A percentile compares a stretch with the other conserved stretches of the same genome.
These are phyloP conservation scores for Albifimbria verrucaria DNA, from an alignment of 2,329 filamentous ascomycete genomes.

Conservation along the genomic window DNA sequence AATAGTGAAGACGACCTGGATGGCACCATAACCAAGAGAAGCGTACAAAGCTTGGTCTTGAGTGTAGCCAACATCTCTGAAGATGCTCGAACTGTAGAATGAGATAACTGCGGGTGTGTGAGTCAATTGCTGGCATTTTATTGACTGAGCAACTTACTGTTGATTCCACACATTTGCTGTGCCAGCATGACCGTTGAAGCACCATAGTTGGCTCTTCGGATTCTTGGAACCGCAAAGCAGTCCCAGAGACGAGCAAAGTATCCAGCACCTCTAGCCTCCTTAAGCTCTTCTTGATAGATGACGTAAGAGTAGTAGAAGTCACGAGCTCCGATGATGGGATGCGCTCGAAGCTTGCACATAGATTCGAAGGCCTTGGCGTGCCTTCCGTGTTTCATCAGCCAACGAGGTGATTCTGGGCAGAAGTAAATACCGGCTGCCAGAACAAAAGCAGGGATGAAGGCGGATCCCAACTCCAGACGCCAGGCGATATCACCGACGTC, in stretches of 20 bases:
- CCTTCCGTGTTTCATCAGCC: conserved; percentile 61
- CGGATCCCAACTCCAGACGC: conserved; percentile 61
- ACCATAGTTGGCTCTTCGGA: conserved; percentile 70
- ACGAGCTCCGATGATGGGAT: conserved; percentile 51
- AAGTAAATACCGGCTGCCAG: conserved; percentile 56
- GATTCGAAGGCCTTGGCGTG: conserved; percentile 56
- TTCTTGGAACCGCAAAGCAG: conserved; percentile 62
- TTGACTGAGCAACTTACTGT: conserved; percentile 12
- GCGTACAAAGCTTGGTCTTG: conserved; percentile 24
- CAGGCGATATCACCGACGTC: conserved; percentile 51
- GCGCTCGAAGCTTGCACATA: conserved; percentile 45
- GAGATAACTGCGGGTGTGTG: conserved; percentile 17
- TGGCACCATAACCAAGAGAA: conserved; percentile 26
- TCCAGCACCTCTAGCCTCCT: conserved; percentile 19
- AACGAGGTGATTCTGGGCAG: conserved; percentile 61
- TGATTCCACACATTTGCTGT: conserved; percentile 46
- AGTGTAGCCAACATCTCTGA: conserved; percentile 19
- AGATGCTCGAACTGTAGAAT: conserved; percentile 25
- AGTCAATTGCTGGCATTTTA: conserved; percentile 7
- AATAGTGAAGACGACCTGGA: conserved; percentile 28
- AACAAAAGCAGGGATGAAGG: conserved; percentile 51
- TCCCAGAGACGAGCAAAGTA: conserved; percentile 40
- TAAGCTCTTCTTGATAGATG: conserved; percentile 28
- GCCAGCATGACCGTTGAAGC: conserved; percentile 77
- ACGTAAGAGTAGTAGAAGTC: conserved; percentile 52